Conservation (phyloP, 495 filamentous ascomycete genomes). For the Aspergillus asperescens region DNA sequence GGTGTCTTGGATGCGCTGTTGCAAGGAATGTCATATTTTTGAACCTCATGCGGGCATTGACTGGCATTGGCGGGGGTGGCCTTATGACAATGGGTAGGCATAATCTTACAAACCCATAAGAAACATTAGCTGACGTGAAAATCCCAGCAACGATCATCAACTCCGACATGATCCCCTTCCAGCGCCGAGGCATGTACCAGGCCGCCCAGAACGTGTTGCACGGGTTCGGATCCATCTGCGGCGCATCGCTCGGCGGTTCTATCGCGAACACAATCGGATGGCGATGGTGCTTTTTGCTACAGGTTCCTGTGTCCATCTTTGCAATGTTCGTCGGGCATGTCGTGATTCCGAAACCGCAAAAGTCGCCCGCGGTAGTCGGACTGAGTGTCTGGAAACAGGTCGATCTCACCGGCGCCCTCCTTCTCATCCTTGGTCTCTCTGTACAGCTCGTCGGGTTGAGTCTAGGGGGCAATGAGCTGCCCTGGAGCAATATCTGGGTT, state of each 20-base stretch:
- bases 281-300: conserved; percentile 53
- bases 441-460: conserved; percentile 55
- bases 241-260: conserved; percentile 60
- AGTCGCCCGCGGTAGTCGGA: conserved; percentile 18
- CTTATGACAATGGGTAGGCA: conserved; percentile 61
- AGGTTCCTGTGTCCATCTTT: conserved; percentile 47
- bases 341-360: conserved; percentile 43
- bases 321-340: conserved; percentile 50
- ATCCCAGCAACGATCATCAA: conserved; percentile 62
- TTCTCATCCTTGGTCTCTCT: conserved; percentile 55
- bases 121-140: not conserved
- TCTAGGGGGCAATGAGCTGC: conserved; percentile 57
- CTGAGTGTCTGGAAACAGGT: conserved; percentile 50
- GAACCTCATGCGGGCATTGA: conserved; percentile 74
- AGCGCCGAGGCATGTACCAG: conserved; percentile 61
- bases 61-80: conserved; percentile 58
- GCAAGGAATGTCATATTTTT: conserved; percentile 55
- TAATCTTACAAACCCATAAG: too few species aligned
- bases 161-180: conserved; percentile 60
- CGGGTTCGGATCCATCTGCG: conserved; percentile 60
- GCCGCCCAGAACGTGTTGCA: conserved; percentile 57
- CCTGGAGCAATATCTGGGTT: conserved; percentile 54
- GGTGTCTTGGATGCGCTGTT: conserved; percentile 44
- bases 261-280: conserved; percentile 63
- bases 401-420: conserved; percentile 49